A percentile compares a stretch with the other conserved stretches of the same genome.
phyloP scores from a whole-genome alignment of 805 yeast genomes.

The Candida suzukii region DNA sequence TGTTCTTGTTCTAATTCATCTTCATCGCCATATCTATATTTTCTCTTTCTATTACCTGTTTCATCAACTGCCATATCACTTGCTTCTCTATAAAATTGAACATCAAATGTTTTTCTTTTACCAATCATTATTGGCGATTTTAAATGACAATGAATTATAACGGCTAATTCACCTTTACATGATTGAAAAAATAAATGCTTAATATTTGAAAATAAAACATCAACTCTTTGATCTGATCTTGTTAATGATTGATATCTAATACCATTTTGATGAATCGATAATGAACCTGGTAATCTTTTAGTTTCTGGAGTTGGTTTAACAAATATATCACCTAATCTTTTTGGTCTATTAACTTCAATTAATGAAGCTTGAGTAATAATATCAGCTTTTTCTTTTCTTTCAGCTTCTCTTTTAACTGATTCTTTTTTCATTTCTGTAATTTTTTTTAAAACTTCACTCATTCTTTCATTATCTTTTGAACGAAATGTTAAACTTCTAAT shows the following conservation, averaged over 20 bases:
- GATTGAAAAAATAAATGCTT: constrained; percentile 95
- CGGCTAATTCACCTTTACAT: constrained; percentile 89
- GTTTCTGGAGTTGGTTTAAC: constrained; percentile 96
- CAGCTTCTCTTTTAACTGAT: constrained; percentile 83
- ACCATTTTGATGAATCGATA: constrained; percentile 94
- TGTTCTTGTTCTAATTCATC: constrained; percentile 98
- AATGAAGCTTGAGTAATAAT: constrained; percentile 89
- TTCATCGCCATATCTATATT: constrained; percentile 89
- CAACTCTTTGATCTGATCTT: constrained; percentile 79
- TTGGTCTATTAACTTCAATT: constrained; percentile 78
- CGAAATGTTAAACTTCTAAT: constrained; percentile 82
- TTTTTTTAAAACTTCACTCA: constrained; percentile 82
- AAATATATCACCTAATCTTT: constrained; percentile 79
- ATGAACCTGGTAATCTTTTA: constrained; percentile 86
- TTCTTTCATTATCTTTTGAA: constrained; percentile 84
- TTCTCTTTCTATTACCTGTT: constrained; percentile 89
- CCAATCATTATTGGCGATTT: constrained; percentile 93
- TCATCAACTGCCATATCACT: constrained; percentile 95
- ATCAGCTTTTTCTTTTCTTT: constrained; percentile 86
- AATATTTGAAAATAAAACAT: constrained; percentile 81
- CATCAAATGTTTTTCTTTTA: constrained; percentile 89
- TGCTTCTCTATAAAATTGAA: constrained; percentile 95
- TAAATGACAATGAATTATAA: constrained; percentile 85
- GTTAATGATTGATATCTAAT: constrained; percentile 84
- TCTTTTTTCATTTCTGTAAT: constrained; percentile 90